phyloP scores from a whole-genome alignment of 345 rosid species.

The Brassica nigra region DNA sequence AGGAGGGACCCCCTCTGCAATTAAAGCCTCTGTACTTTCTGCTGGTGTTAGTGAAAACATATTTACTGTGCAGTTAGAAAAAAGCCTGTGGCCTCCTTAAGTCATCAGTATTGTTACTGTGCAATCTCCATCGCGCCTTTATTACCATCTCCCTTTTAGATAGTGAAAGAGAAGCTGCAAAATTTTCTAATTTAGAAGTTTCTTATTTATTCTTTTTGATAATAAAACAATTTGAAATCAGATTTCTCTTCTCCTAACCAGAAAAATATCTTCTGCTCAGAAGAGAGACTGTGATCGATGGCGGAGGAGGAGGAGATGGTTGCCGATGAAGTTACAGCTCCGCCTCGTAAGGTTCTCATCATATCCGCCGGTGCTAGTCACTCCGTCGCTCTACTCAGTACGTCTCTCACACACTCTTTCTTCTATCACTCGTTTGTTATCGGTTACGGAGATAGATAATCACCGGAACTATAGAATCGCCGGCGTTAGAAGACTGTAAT shows the following conservation, averaged over 20 bases:
- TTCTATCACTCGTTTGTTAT: background rate
- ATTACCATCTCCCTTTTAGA: slow-evolving; percentile 18
- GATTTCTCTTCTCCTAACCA: background rate
- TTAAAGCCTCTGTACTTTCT: slow-evolving; percentile 1
- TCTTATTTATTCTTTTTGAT: background rate
- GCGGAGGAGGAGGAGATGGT: slow-evolving; percentile 48
- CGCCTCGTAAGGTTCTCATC: slow-evolving; percentile 67
- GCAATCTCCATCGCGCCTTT: slow-evolving; percentile 35
- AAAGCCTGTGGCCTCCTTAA: background rate
- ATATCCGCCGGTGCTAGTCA: slow-evolving; percentile 98
- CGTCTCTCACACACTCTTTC: slow-evolving; percentile 27
- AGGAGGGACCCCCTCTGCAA: slow-evolving; percentile 30
- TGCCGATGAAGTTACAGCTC: slow-evolving; percentile 45
- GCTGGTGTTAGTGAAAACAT: no score
- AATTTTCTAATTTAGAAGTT: slow-evolving; percentile 29
- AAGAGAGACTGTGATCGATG: slow-evolving; percentile 45
- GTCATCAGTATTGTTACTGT: background rate
- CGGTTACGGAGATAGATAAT: slow-evolving; percentile 3
- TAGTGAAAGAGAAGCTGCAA: slow-evolving; percentile 30
- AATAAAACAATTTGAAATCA: background rate
- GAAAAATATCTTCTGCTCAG: slow-evolving; percentile 6
- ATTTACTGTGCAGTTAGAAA: background rate
- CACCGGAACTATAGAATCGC: slow-evolving; percentile 6
- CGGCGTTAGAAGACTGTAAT: background rate
- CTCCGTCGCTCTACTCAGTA: slow-evolving; percentile 92